Evolutionary conservation across 1,284 basidiomycete species (phyloP).

Genomic region (Afroboletus lepidellus): DNA sequence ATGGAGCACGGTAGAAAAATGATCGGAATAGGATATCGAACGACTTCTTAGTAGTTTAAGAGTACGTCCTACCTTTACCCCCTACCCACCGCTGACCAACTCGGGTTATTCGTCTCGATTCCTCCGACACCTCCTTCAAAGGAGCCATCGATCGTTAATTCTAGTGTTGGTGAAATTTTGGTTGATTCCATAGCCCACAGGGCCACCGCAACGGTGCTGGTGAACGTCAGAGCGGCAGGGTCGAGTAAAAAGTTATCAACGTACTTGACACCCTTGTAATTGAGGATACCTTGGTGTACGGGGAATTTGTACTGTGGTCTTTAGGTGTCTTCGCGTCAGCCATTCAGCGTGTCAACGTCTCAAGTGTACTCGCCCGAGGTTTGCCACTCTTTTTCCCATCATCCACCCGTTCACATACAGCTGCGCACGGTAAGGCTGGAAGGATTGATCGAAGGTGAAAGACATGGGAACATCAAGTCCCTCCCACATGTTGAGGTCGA

Average conservation of each 20-base stretch:
- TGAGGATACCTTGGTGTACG: conserved; percentile 72
- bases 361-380: conserved; percentile 53
- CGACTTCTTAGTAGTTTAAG: not conserved
- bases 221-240: conserved; percentile 2
- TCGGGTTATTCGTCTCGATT: conserved; percentile 57
- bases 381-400: conserved; percentile 74
- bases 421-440: conserved; percentile 66
- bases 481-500: conserved; percentile 57
- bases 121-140: conserved; percentile 65
- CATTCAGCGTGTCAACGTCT: not conserved
- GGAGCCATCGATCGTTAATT: conserved; percentile 54
- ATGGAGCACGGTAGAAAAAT: not conserved
- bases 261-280: conserved; percentile 70
- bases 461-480: conserved; percentile 64
- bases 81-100: conserved; percentile 48
- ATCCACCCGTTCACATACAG: conserved; percentile 86
- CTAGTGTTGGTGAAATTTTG: conserved; percentile 50
- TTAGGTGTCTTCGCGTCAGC: conserved; percentile 10
- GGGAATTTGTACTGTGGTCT: conserved; percentile 78
- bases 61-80: conserved; percentile 1
- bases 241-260: conserved; percentile 25
- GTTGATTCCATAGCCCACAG: conserved; percentile 63
- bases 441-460: conserved; percentile 61
- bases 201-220: conserved; percentile 70
- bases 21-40: not conserved